phyloP scores from a whole-genome alignment of 331 rosid species.

The Pyracantha coccinea region DNA sequence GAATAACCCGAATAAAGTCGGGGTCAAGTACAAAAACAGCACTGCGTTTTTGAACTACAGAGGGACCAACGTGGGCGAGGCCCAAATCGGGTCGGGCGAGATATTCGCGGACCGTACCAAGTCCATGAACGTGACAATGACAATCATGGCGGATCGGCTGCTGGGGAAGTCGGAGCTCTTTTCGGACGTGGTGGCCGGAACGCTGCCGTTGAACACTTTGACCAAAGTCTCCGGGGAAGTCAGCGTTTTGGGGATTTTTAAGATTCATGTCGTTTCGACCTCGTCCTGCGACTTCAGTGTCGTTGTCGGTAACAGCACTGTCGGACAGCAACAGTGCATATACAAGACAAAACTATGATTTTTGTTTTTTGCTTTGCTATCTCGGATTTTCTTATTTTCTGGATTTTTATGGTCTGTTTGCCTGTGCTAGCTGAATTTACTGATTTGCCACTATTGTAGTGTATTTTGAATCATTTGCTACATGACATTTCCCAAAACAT shows the following conservation, averaged over 20 bases:
- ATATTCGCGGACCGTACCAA: constrained; percentile 23
- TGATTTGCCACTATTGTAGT: neutral
- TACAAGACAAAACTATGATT: constrained; percentile 32
- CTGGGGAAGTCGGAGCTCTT: constrained; percentile 13
- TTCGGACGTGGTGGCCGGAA: constrained; percentile 33
- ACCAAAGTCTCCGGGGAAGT: constrained; percentile 33
- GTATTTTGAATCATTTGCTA: neutral
- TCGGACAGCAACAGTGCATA: constrained; percentile 25
- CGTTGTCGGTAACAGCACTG: neutral
- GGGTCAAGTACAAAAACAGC: constrained; percentile 32
- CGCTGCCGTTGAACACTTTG: constrained; percentile 32
- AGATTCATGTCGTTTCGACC: constrained; percentile 21
- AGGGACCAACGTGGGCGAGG: constrained; percentile 52
- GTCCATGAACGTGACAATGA: constrained; percentile 33
- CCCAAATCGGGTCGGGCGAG: constrained; percentile 21
- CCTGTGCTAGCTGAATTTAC: neutral
- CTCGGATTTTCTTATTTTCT: neutral
- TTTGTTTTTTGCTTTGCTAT: neutral
- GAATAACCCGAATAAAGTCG: constrained; percentile 43
- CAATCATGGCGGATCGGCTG: constrained; percentile 48
- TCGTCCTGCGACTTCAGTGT: constrained; percentile 48
- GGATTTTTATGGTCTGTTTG: neutral
- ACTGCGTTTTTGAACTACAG: constrained; percentile 42
- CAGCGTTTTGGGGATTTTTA: constrained; percentile 32
- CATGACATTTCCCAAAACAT: too few relatives aligned